phyloP scores from a whole-genome alignment of 805 yeast genomes.

The Sugiyamaella chiloensis region DNA sequence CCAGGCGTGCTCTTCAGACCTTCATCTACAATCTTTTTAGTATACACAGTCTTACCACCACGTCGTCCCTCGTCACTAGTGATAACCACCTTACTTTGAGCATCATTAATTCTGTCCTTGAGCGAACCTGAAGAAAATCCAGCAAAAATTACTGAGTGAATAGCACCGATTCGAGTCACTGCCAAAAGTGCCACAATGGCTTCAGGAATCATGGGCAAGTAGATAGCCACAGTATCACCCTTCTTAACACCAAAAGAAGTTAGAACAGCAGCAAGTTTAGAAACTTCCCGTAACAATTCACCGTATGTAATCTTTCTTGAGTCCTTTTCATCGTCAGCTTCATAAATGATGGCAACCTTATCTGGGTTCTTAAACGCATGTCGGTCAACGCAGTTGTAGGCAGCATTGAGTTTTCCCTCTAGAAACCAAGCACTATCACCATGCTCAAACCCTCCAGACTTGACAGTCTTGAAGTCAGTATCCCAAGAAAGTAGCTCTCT shows the following conservation, averaged over 20 bases:
- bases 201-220: slow-evolving; percentile 97
- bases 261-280: slow-evolving; percentile 81
- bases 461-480: slow-evolving; percentile 62
- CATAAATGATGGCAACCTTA: slow-evolving; percentile 69
- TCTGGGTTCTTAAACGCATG: slow-evolving; percentile 87
- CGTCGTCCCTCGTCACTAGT: slow-evolving; percentile 95
- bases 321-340: slow-evolving; percentile 85
- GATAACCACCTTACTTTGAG: slow-evolving; percentile 78
- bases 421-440: slow-evolving; percentile 93
- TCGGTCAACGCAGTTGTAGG: slow-evolving; percentile 91
- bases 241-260: slow-evolving; percentile 80
- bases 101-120: slow-evolving; percentile 86
- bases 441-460: slow-evolving; percentile 59
- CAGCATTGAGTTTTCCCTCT: slow-evolving; percentile 89
- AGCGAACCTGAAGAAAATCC: slow-evolving; percentile 94
- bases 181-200: slow-evolving; percentile 94
- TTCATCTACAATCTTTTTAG: slow-evolving; percentile 93
- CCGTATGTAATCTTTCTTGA: slow-evolving; percentile 76
- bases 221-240: slow-evolving; percentile 96
- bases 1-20: slow-evolving; percentile 69
- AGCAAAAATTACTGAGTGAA: slow-evolving; percentile 95
- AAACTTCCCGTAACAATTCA: slow-evolving; percentile 79
- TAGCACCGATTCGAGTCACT: slow-evolving; percentile 88
- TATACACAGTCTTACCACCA: slow-evolving; percentile 90
- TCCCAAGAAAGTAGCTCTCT: slow-evolving; percentile 75